Evolutionary conservation across 2,329 filamentous ascomycete genomes (phyloP).

Genomic region (Clarireedia hainanense): DNA sequence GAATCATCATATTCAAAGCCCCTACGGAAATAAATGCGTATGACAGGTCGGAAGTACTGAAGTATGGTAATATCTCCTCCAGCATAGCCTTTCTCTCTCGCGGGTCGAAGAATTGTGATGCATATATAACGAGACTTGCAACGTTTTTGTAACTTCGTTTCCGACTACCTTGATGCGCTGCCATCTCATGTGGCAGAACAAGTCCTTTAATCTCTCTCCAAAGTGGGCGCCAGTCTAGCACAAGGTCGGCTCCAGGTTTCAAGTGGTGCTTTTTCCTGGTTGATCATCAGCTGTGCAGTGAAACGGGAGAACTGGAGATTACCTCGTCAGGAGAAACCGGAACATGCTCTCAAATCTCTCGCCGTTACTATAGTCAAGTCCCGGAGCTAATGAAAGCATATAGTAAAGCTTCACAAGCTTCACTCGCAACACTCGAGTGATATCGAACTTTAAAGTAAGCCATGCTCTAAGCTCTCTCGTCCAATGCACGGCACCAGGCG

Average conservation of each 20-base stretch:
- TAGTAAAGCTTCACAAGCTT: constrained; percentile 89
- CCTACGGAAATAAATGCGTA: constrained; percentile 91
- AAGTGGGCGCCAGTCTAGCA: constrained; percentile 84
- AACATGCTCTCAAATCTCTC: constrained; percentile 98
- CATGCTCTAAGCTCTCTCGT: constrained; percentile 92
- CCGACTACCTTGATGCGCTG: constrained; percentile 50
- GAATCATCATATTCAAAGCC: constrained; percentile 77
- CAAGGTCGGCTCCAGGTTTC: constrained; percentile 80
- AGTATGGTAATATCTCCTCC: constrained; percentile 75
- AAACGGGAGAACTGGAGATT: constrained; percentile 31
- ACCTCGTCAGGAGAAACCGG: constrained; percentile 84
- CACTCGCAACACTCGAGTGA: constrained; percentile 74
- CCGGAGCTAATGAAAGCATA: constrained; percentile 83
- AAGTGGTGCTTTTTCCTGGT: constrained; percentile 88
- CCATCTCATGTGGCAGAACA: constrained; percentile 77
- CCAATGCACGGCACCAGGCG: constrained; percentile 91
- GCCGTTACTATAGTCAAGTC: constrained; percentile 70
- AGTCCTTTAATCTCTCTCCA: constrained; percentile 90
- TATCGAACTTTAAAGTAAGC: constrained; percentile 96
- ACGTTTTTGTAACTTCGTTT: constrained; percentile 56
- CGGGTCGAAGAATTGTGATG: constrained; percentile 88
- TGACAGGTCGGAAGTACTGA: constrained; percentile 87
- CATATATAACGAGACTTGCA: constrained; percentile 83
- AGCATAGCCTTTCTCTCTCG: constrained; percentile 74
- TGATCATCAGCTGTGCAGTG: constrained; percentile 1